Percentiles rank a stretch among this genome's conserved stretches.
These are phyloP conservation scores for Colletotrichum endophyticum DNA, from an alignment of 2,329 filamentous ascomycete genomes.

Conservation along the genomic window DNA sequence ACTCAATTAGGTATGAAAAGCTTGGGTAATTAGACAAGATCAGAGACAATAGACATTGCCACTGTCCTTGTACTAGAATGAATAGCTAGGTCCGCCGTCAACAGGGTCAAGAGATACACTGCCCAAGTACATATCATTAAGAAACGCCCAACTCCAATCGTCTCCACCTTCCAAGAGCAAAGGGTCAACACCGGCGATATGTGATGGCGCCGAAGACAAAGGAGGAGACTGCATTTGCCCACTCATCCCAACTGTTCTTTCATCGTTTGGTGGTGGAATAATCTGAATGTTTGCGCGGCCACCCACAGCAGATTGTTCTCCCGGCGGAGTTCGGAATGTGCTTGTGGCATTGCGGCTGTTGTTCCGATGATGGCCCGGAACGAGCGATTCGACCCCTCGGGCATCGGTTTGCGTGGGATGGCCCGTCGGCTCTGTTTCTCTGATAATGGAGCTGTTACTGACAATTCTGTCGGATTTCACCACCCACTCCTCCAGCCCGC, in stretches of 20 bases:
- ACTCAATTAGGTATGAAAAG: neutral
- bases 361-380: neutral
- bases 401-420: slow-evolving; percentile 28
- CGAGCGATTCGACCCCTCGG: neutral
- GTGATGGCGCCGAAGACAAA: neutral
- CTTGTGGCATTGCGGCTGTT: neutral
- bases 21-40: neutral
- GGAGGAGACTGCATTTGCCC: neutral
- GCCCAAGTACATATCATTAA: slow-evolving; percentile 1
- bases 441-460: slow-evolving; percentile 46
- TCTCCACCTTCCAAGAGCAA: neutral
- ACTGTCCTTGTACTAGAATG: neutral
- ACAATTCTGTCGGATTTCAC: slow-evolving; percentile 41
- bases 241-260: neutral
- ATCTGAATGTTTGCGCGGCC: neutral
- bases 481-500: slow-evolving; percentile 61
- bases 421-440: slow-evolving; percentile 29
- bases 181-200: neutral
- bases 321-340: neutral
- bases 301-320: neutral
- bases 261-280: neutral
- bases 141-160: slow-evolving; percentile 3
- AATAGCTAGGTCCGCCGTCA: neutral
- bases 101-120: neutral
- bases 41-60: neutral